Evolutionary conservation across 345 rosid species (phyloP).

Genomic region (Eucalyptus curtisii): DNA sequence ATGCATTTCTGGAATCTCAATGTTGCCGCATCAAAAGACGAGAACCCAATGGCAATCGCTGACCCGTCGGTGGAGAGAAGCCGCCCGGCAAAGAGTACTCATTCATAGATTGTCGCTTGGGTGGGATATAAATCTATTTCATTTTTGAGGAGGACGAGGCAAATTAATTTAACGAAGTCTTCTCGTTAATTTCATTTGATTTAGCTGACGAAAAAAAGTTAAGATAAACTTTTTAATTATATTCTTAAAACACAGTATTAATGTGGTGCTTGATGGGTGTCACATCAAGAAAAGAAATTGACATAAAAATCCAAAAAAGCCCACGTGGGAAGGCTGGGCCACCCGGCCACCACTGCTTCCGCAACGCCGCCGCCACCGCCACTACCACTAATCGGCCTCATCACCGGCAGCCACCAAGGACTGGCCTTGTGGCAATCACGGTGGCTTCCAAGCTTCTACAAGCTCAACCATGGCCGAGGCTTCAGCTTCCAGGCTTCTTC

Average conservation of each 20-base stretch:
- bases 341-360: not conserved
- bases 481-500: not conserved
- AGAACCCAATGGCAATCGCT: not conserved
- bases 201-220: not conserved
- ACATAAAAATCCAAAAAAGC: not conserved
- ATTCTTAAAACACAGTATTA: not conserved
- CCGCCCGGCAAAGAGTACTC: not conserved
- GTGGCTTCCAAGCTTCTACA: not conserved
- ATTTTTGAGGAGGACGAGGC: not conserved
- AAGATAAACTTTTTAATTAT: not conserved
- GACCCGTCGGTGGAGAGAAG: not conserved
- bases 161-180: not conserved
- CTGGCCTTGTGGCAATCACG: not conserved
- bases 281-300: not conserved
- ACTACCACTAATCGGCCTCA: not conserved
- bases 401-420: not conserved
- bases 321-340: not conserved
- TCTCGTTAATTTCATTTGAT: not conserved
- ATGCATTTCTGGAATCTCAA: not conserved
- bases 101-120: not conserved
- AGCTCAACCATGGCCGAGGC: not conserved
- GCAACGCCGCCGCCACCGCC: not conserved
- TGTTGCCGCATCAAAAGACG: not conserved
- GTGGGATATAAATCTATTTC: not conserved
- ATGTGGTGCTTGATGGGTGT: not conserved